Conservation (phyloP, 108 stramenopile genomes). For the Skeletonema menzelii region DNA sequence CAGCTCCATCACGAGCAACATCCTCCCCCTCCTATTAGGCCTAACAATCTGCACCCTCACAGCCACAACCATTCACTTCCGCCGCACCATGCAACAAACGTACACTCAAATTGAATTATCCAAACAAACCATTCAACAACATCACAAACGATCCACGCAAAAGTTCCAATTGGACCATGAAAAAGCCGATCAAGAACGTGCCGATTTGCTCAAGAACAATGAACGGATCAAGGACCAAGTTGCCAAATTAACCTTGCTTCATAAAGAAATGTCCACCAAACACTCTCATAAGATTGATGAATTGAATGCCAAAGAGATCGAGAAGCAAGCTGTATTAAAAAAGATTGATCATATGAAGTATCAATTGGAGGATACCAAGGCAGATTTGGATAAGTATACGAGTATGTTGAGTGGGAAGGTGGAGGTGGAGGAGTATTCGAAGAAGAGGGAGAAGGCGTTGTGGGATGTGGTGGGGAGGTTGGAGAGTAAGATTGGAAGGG, state of each 20-base stretch:
- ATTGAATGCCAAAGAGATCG: not conserved
- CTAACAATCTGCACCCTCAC: not conserved
- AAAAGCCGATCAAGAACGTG: not conserved
- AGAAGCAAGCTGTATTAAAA: not conserved
- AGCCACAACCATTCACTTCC: not conserved
- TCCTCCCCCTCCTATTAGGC: not conserved
- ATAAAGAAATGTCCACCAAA: not conserved
- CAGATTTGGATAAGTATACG: not conserved
- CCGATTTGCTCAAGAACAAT: not conserved
- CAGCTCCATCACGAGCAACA: constrained; percentile 3
- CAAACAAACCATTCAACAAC: not conserved
- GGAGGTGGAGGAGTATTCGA: constrained; percentile 24
- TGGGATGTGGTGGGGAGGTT: constrained; percentile 32
- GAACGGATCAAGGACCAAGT: not conserved
- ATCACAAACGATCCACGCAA: not conserved
- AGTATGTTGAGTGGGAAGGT: constrained; percentile 6
- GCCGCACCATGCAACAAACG: not conserved
- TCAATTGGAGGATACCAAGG: not conserved
- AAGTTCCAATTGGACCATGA: not conserved
- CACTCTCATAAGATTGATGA: not conserved
- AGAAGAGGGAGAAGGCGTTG: constrained; percentile 56
- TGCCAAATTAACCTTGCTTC: not conserved
- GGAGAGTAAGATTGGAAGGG: constrained; percentile 18
- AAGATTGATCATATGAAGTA: not conserved
- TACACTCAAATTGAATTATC: not conserved